Percentiles rank a stretch among this genome's conserved stretches.
Evolutionary conservation across 306 rosid species (phyloP).

Genomic region (Oxytropis ochrocephala): DNA sequence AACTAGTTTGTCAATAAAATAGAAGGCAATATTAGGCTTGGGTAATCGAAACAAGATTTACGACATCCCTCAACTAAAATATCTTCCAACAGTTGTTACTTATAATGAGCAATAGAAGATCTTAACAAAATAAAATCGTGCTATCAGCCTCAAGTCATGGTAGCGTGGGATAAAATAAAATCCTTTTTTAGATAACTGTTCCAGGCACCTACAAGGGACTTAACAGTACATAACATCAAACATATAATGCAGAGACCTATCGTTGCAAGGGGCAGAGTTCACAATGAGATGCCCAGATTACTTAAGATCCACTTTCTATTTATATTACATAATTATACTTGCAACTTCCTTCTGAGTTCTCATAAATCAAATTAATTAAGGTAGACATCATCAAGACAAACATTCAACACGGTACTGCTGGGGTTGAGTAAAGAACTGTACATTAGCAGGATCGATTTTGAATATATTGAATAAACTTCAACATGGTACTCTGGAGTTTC

Average conservation of each 20-base stretch:
- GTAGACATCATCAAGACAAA: not conserved
- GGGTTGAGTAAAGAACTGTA: not conserved
- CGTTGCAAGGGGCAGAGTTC: not conserved
- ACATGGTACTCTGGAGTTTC: not conserved
- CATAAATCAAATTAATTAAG: not conserved
- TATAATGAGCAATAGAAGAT: conserved; percentile 40
- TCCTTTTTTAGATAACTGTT: not conserved
- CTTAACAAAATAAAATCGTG: conserved; percentile 3
- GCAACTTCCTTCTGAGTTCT: not conserved
- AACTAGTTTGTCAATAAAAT: not conserved
- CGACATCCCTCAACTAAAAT: not conserved
- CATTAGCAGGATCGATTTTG: not conserved
- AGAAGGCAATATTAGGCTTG: not conserved
- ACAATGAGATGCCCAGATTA: not conserved
- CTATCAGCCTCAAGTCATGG: not conserved
- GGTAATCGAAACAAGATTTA: not conserved
- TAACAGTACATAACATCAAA: not conserved
- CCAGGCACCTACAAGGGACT: not conserved
- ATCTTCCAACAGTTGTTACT: not conserved
- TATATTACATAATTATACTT: not conserved
- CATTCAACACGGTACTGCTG: too few species aligned
- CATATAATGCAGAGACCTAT: not conserved
- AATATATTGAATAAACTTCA: not conserved
- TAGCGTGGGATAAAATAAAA: not conserved
- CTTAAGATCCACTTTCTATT: not conserved